Base-by-base conservation (phyloP, 1,284 basidiomycete species). In the Sparassis latifolia region DNA sequence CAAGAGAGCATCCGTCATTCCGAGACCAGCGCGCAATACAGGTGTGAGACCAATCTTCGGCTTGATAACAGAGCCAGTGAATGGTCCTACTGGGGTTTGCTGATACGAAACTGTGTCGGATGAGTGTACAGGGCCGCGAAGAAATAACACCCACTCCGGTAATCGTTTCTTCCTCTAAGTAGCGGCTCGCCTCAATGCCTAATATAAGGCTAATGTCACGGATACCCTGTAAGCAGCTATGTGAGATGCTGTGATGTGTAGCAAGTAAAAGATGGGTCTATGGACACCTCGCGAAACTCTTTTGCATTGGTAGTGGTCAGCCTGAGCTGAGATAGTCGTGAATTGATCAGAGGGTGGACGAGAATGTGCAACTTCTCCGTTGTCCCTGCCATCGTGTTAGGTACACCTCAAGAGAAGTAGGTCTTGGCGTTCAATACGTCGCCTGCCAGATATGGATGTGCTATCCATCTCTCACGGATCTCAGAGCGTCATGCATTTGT, bases 1-100 rank as follows among this genome's bases (percentile, higher is more conserved):
- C 54, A 94, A 73, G 63, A 95, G 66, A 54, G 89, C 83, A 58
- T 97, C 92, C 0, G 89, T 82, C 90, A 98, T 94, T n/a, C 92
- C 92, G 51, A 95, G 73, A 27, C 95, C 95, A 10, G 95, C 95
- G 46, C 95, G 84, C 50, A 98, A 73, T 62, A 98, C 92, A 35
- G 95, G 95, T 2, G 90, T 86, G 48, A 98, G 69, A 5, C 92
- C 95, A 52, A 98, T 81, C 45, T 80, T 78, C 12, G 87, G 79
- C 62, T 82, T 86, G 65, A 91, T 78, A 33, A 62, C 64, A 2
- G 76, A 78, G 31, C 88, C 88, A 32, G 70, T 80, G 67, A 89
- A 90, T 9, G 77, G 67, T 4, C 74, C 79, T 28, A 91, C 70
- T 2, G 88, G 88, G 0, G 86, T 82, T 69, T 76, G 62, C 82